Evolutionary conservation across 2,329 filamentous ascomycete genomes (phyloP).

Genomic region (Xylaria arbuscula): DNA sequence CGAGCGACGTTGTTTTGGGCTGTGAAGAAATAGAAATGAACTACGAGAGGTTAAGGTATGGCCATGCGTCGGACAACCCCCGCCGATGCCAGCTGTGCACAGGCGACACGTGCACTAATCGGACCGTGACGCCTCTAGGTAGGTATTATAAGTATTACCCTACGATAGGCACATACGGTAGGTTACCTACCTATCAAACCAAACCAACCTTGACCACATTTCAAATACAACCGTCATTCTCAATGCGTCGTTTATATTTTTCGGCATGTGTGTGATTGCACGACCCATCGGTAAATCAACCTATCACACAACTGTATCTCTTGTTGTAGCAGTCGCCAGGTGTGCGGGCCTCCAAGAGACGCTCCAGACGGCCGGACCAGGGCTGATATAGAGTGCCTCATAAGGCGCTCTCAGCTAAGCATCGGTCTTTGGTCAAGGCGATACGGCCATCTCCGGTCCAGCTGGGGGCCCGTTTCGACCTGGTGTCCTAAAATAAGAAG

Average conservation of each 20-base stretch:
- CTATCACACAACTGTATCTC: not conserved
- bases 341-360: not conserved
- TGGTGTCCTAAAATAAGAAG: conserved; percentile 26
- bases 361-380: not conserved
- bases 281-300: not conserved
- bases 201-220: not conserved
- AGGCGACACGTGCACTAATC: conserved; percentile 10
- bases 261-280: not conserved
- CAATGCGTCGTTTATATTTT: not conserved
- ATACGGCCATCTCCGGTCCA: not conserved
- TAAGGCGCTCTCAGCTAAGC: conserved; percentile 7
- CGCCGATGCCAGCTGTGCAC: conserved; percentile 29
- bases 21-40: not conserved
- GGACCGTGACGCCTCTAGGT: too few relatives aligned
- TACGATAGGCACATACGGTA: too few relatives aligned
- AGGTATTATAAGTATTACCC: too few relatives aligned
- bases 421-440: not conserved
- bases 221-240: not conserved
- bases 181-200: conserved; percentile 2
- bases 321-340: not conserved
- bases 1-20: conserved; percentile 5
- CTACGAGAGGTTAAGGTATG: not conserved
- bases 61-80: conserved; percentile 11
- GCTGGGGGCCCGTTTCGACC: conserved; percentile 10
- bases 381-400: conserved; percentile 5